These are phyloP conservation scores for Cladosporium oxysporum DNA, from an alignment of 2,329 filamentous ascomycete genomes.

Conservation along the genomic window DNA sequence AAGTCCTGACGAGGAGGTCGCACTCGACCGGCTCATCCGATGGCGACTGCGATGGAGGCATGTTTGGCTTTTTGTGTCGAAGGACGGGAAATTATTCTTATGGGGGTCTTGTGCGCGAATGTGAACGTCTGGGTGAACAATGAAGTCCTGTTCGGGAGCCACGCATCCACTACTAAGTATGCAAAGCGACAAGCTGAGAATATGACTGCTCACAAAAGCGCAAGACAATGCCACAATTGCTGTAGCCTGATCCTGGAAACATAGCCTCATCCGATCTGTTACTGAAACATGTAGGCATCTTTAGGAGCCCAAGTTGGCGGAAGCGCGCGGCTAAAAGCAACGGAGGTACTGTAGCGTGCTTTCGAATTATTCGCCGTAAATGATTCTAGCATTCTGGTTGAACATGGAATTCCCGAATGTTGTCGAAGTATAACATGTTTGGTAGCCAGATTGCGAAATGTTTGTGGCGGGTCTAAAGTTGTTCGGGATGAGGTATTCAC, in stretches of 20 bases:
- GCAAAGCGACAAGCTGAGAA: neutral
- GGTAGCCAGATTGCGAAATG: neutral
- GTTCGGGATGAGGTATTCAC: neutral
- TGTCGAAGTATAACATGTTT: neutral
- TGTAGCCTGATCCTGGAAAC: neutral
- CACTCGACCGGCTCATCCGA: neutral
- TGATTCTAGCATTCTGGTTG: neutral
- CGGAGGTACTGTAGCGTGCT: neutral
- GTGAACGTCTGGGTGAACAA: neutral
- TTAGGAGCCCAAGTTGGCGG: neutral
- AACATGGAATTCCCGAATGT: neutral
- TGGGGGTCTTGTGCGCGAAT: neutral
- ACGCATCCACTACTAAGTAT: neutral
- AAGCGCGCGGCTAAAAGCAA: neutral
- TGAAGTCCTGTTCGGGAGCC: neutral
- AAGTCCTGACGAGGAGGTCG: neutral
- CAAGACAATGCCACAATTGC: neutral
- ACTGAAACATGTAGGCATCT: neutral
- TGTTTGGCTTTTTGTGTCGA: neutral
- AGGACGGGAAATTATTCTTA: no score
- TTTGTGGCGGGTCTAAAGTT: no score
- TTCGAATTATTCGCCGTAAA: neutral
- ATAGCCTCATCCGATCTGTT: neutral
- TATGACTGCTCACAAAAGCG: neutral
- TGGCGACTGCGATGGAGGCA: neutral